phyloP scores from a whole-genome alignment of 352 stramenopile genomes.

The Blastocystis sp. region DNA sequence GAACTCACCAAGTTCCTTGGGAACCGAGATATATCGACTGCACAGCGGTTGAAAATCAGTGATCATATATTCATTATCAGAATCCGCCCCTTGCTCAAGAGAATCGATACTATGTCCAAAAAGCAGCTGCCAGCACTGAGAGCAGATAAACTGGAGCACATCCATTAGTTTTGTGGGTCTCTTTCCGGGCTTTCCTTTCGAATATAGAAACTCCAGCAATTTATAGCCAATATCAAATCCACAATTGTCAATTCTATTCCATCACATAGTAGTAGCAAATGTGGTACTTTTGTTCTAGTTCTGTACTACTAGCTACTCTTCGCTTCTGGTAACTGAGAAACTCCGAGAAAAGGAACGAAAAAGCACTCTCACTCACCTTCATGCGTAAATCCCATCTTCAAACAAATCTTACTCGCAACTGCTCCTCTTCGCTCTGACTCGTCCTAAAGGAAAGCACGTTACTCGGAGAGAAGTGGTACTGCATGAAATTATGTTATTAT shows the following conservation, averaged over 20 bases:
- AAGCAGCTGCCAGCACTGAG: conserved; percentile 18
- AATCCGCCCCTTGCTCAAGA: conserved; percentile 8
- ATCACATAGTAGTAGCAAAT: background rate
- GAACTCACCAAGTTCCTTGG: conserved; percentile 49
- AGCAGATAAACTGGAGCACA: conserved; percentile 43
- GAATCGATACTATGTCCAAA: conserved; percentile 29
- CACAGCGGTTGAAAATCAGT: conserved; percentile 37
- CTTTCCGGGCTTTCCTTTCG: background rate
- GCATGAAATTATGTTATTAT: background rate
- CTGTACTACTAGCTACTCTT: conserved; percentile 39
- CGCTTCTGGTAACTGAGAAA: conserved; percentile 48
- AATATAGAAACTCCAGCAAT: conserved; percentile 10
- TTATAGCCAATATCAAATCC: conserved; percentile 59
- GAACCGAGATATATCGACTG: conserved; percentile 39
- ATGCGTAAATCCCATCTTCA: background rate
- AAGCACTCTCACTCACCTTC: conserved; percentile 37
- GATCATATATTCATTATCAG: conserved; percentile 44
- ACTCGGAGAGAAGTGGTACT: conserved; percentile 5
- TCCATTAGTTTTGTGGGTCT: conserved; percentile 47
- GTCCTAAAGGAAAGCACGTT: background rate
- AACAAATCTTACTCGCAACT: background rate
- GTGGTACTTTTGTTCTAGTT: conserved; percentile 31
- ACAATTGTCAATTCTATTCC: conserved; percentile 31
- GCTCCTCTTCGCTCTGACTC: background rate
- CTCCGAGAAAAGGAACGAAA: conserved; percentile 57